Evolutionary conservation across 768 basidiomycete species (phyloP).

Genomic region (Gymnopilus dilepis): DNA sequence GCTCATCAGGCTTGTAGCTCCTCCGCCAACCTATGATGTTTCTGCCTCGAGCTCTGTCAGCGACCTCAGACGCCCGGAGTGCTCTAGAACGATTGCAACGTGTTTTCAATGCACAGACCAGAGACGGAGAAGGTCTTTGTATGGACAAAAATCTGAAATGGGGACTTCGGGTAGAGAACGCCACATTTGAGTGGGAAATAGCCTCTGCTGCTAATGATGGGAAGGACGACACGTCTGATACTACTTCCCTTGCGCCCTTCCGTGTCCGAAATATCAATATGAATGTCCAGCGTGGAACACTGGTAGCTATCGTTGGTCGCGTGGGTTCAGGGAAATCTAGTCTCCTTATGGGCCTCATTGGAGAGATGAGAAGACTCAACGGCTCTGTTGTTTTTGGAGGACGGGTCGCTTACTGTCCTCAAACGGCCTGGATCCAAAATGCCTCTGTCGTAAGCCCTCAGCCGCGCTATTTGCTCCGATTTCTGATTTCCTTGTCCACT

Average conservation of each 20-base stretch:
- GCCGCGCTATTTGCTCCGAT: neutral
- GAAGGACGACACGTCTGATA: conserved; percentile 18
- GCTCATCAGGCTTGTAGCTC: conserved; percentile 40
- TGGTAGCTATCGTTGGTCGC: conserved; percentile 68
- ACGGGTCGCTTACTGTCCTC: conserved; percentile 68
- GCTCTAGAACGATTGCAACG: conserved; percentile 56
- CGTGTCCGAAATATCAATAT: conserved; percentile 54
- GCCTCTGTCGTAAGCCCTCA: conserved; percentile 53
- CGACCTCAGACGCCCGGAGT: conserved; percentile 67
- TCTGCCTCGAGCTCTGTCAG: conserved; percentile 64
- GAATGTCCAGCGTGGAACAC: conserved; percentile 56
- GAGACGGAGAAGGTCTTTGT: conserved; percentile 43
- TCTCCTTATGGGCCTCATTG: conserved; percentile 64
- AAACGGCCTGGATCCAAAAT: conserved; percentile 81
- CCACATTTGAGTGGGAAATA: conserved; percentile 69
- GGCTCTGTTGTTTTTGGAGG: conserved; percentile 67
- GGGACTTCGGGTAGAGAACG: conserved; percentile 57
- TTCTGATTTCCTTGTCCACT: neutral
- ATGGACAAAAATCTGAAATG: conserved; percentile 50
- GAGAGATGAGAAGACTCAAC: conserved; percentile 64
- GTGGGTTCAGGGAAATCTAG: conserved; percentile 77
- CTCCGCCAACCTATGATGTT: conserved; percentile 75
- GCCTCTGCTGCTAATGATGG: conserved; percentile 20
- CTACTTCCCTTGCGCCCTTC: conserved; percentile 45
- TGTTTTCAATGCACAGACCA: conserved; percentile 62